These are phyloP conservation scores for Hypoxylon sp. DNA, from an alignment of 2,329 filamentous ascomycete species.

Conservation along the genomic window DNA sequence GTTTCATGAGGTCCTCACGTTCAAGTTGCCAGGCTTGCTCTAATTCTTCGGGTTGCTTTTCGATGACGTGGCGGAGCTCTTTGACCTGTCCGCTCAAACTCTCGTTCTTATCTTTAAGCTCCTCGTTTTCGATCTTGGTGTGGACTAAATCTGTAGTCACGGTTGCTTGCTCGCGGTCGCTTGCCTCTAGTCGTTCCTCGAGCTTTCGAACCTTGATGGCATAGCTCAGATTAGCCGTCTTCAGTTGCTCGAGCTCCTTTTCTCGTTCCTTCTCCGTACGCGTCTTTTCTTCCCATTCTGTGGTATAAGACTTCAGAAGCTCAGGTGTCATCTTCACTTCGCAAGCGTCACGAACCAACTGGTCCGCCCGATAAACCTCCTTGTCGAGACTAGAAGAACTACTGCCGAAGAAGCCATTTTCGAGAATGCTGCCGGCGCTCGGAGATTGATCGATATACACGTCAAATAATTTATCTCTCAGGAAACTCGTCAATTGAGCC, in stretches of 20 bases:
- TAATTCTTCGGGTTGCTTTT: constrained; percentile 89
- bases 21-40: constrained; percentile 84
- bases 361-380: constrained; percentile 93
- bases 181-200: constrained; percentile 88
- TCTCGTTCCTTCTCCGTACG: constrained; percentile 85
- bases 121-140: constrained; percentile 93
- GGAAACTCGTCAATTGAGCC: constrained; percentile 85
- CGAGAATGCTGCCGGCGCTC: constrained; percentile 90
- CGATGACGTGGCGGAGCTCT: constrained; percentile 86
- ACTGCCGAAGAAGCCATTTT: constrained; percentile 97
- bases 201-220: constrained; percentile 83
- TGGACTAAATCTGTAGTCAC: constrained; percentile 92
- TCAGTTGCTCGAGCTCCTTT: constrained; percentile 80
- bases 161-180: constrained; percentile 89
- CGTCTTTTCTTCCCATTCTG: constrained; percentile 93
- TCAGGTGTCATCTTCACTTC: constrained; percentile 86
- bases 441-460: constrained; percentile 96
- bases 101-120: constrained; percentile 90
- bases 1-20: constrained; percentile 91
- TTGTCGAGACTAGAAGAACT: constrained; percentile 91
- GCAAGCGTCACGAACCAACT: constrained; percentile 92
- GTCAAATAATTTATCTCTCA: constrained; percentile 95
- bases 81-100: constrained; percentile 84
- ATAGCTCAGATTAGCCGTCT: constrained; percentile 73
- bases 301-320: constrained; percentile 80